Evolutionary conservation across 2,329 filamentous ascomycete species (phyloP), one percentile per base, ranked within the genome.

Genomic region (Trichoderma sp.): DNA sequence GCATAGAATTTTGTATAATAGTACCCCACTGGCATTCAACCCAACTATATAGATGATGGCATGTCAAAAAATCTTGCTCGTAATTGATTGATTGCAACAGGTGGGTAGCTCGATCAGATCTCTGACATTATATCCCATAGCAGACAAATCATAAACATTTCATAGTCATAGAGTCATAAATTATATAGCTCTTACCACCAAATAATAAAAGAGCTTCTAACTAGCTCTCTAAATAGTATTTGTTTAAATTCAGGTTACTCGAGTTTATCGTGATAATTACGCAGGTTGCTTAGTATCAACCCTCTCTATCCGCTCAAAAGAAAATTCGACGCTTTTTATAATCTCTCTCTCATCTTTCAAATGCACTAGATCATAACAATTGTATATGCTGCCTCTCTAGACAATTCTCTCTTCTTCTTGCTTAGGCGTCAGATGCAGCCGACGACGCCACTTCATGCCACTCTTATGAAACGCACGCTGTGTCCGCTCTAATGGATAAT

Each of bases 401-500:
- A 51, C 43, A 51, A 51, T 21, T 51, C 18, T 51, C 18, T 51
- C 43, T 21, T 51, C 43, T 51, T 51, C 43, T 51, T 51, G 43
- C n/a, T 51, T 51, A 6, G 43, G 43, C 18, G 43, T 51, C 43
- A 51, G 7, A n/a, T n/a, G 43, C n/a, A 51, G 5, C n/a, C 63
- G 47, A 66, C 43, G 63, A 15, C 32, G 63, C 63, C 63, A 66
- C 63, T 66, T 66, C 30, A 66, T 53, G 18, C 26, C n/a, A n/a
- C 63, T 56, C 30, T 66, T 66, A 18, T 53, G 63, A 11, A 66
- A 12, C 18, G 63, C 63, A 39, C 63, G 63, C 43, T 56, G 47
- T 56, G 63, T 66, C 14, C 63, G 47, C 12, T 66, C 63, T n/a
- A 66, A 53, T 34, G 63, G 63, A 66, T 66, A 66, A 12, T 66